Percentiles rank a stretch among this genome's conserved stretches.
These are phyloP conservation scores for Arbutus unedo DNA, from an alignment of 148 eudicot species.

Conservation along the genomic window DNA sequence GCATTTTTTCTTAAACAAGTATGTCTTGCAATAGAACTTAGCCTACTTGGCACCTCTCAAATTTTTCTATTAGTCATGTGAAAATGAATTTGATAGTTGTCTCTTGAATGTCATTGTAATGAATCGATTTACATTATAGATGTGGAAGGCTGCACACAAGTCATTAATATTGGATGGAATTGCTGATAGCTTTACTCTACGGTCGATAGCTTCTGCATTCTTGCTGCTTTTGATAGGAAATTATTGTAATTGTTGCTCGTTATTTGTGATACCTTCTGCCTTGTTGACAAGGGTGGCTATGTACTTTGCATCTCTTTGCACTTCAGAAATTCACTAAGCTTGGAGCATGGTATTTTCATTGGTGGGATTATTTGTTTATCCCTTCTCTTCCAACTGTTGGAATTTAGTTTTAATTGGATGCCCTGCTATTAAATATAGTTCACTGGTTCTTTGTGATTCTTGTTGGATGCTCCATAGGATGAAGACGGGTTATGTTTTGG, in stretches of 20 bases:
- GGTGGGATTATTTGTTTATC: background rate
- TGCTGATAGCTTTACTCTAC: background rate
- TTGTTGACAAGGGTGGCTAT: background rate
- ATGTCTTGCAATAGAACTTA: background rate
- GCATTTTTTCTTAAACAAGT: slow-evolving; percentile 4
- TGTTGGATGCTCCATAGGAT: background rate
- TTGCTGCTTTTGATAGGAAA: background rate
- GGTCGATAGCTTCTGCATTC: background rate
- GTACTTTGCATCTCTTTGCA: background rate
- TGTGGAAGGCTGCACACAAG: slow-evolving; percentile 4
- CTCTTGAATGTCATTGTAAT: background rate
- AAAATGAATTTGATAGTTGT: background rate
- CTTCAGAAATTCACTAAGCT: background rate
- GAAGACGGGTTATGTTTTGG: background rate
- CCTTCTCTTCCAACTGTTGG: background rate
- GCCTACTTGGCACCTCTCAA: background rate
- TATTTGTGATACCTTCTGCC: slow-evolving; percentile 6
- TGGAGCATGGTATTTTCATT: slow-evolving; percentile 6
- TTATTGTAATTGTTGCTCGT: background rate
- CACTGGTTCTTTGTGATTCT: slow-evolving; percentile 1
- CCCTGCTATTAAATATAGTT: background rate
- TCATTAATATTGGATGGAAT: background rate
- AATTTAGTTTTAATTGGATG: background rate
- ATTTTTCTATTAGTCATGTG: background rate
- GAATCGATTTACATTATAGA: slow-evolving; percentile 4